These are phyloP conservation scores for Cladosporium sp. DNA, from an alignment of 2,329 filamentous ascomycete genomes.

Conservation along the genomic window DNA sequence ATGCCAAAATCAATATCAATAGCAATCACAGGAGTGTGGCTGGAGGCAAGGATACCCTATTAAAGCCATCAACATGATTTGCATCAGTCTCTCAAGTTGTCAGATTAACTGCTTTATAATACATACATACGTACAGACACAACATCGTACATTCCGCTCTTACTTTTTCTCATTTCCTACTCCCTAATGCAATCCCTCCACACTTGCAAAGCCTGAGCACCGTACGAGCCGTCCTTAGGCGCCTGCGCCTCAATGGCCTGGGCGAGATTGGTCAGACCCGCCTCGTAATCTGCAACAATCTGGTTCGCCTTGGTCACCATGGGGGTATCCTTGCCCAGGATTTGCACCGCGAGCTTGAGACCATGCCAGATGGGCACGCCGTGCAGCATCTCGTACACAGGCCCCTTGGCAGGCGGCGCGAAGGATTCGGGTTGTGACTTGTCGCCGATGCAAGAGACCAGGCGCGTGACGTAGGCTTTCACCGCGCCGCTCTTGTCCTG, in stretches of 20 bases:
- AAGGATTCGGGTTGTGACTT: conserved; percentile 1
- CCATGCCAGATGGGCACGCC: conserved; percentile 40
- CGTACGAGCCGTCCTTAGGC: conserved; percentile 23
- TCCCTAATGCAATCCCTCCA: conserved; percentile 25
- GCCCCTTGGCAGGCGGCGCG: conserved; percentile 8
- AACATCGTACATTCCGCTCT: too few relatives aligned
- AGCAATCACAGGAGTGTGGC: too few relatives aligned
- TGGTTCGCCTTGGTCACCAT: conserved; percentile 18
- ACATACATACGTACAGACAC: background rate
- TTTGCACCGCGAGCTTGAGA: conserved; percentile 38
- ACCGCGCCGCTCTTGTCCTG: conserved; percentile 37
- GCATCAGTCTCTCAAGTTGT: too few relatives aligned
- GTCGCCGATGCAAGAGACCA: conserved; percentile 32
- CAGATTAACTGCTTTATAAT: too few relatives aligned
- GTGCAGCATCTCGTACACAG: conserved; percentile 25
- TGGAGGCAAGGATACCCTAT: too few relatives aligned
- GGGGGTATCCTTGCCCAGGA: conserved; percentile 36
- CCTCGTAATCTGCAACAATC: conserved; percentile 25
- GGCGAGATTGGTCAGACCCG: conserved; percentile 20
- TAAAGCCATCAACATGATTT: too few relatives aligned
- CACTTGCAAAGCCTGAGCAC: conserved; percentile 22
- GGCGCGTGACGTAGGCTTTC: conserved; percentile 35
- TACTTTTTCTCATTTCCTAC: background rate
- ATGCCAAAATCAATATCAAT: too few relatives aligned
- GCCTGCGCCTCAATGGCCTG: conserved; percentile 21